Evolutionary conservation across 148 eudicot genomes (phyloP).

Genomic region (Simmondsia chinensis): DNA sequence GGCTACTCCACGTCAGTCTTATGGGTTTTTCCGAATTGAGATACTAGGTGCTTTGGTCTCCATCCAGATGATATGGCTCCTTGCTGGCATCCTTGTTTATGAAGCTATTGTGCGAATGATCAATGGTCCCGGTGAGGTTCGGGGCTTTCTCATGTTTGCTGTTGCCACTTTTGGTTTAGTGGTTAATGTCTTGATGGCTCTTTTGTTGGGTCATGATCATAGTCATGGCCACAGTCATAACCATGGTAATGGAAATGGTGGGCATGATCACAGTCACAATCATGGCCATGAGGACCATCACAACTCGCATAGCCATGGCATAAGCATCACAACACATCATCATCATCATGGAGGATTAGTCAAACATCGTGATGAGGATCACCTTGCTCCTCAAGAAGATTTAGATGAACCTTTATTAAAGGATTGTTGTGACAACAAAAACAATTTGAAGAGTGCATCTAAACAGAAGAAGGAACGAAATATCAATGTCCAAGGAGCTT

Average conservation of each 20-base stretch:
- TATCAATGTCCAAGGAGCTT: slow-evolving; percentile 60
- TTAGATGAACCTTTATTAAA: slow-evolving; percentile 16
- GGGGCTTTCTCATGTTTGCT: slow-evolving; percentile 78
- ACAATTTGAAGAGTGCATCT: slow-evolving; percentile 4
- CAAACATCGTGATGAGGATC: slow-evolving; percentile 15
- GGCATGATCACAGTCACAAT: slow-evolving; percentile 12
- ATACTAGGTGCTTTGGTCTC: slow-evolving; percentile 75
- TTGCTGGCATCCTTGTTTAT: slow-evolving; percentile 78
- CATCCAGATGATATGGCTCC: slow-evolving; percentile 89
- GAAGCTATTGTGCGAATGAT: slow-evolving; percentile 64
- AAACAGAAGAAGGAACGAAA: slow-evolving; percentile 35
- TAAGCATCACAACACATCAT: slow-evolving; percentile 19
- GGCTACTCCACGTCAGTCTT: slow-evolving; percentile 84
- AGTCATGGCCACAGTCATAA: slow-evolving; percentile 68
- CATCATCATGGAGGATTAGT: slow-evolving; percentile 15
- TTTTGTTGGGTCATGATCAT: slow-evolving; percentile 72
- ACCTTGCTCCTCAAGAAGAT: slow-evolving; percentile 16
- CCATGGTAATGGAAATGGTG: slow-evolving; percentile 26
- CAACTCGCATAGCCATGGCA: slow-evolving; percentile 28
- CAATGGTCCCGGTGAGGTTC: slow-evolving; percentile 53
- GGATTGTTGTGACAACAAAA: slow-evolving; percentile 36
- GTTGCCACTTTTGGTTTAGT: slow-evolving; percentile 74
- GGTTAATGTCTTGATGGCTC: slow-evolving; percentile 56
- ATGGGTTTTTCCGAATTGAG: slow-evolving; percentile 80
- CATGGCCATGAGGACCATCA: slow-evolving; percentile 59